Evolutionary conservation across 371 early-diverging fungal species (phyloP).

Genomic region (Aphelidium insulamus): DNA sequence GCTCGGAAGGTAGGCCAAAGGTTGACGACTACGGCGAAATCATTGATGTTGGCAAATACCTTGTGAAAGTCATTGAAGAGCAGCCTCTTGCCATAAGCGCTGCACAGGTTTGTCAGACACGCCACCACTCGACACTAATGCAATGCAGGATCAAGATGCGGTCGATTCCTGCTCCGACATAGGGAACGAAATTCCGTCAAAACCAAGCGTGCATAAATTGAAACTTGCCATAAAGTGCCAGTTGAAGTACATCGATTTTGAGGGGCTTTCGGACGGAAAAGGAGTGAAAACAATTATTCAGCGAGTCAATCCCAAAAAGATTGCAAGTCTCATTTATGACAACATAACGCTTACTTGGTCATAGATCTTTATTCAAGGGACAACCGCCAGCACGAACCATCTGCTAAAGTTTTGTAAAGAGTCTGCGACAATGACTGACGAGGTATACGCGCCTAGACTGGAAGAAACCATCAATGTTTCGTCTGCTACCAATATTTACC

Average conservation of each 20-base stretch:
- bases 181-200: too few species aligned
- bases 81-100: too few species aligned
- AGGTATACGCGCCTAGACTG: constrained; percentile 51
- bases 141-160: too few species aligned
- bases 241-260: constrained; percentile 64
- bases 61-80: too few species aligned
- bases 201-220: too few species aligned
- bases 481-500: constrained; percentile 59
- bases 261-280: constrained; percentile 69
- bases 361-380: constrained; percentile 65
- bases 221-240: constrained; percentile 43
- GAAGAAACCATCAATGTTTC: constrained; percentile 70
- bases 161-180: too few species aligned
- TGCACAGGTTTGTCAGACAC: too few species aligned
- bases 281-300: constrained; percentile 66
- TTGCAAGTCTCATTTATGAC: constrained; percentile 24
- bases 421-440: constrained; percentile 42
- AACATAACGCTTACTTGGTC: not conserved
- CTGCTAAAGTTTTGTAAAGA: constrained; percentile 28
- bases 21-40: constrained; percentile 91
- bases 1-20: constrained; percentile 43
- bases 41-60: constrained; percentile 48
- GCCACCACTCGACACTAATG: too few species aligned
- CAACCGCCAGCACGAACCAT: constrained; percentile 32
- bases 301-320: constrained; percentile 55